These are phyloP conservation scores for Candida caryicola DNA, from an alignment of 805 yeast genomes.

Conservation along the genomic window DNA sequence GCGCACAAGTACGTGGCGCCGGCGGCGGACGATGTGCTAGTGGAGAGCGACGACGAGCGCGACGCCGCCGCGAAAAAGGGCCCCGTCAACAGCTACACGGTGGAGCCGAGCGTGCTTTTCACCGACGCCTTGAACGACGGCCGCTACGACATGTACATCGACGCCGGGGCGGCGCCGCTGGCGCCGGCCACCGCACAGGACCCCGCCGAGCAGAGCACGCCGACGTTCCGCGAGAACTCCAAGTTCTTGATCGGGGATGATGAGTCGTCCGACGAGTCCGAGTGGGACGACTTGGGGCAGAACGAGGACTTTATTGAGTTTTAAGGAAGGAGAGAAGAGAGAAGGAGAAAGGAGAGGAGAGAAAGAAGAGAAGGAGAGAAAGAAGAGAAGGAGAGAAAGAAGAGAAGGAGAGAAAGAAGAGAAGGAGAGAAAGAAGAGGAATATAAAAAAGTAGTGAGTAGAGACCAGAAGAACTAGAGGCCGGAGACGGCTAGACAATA, in stretches of 20 bases:
- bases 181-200: not conserved
- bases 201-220: not conserved
- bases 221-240: constrained; percentile 9
- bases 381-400: not conserved
- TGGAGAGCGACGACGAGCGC: constrained; percentile 15
- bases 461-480: too few species aligned
- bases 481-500: too few species aligned
- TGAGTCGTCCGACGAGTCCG: constrained; percentile 10
- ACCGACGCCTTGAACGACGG: constrained; percentile 14
- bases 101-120: constrained; percentile 27
- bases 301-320: constrained; percentile 24
- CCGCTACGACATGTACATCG: constrained; percentile 25
- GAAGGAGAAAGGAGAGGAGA: too few species aligned
- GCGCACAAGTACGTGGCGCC: constrained; percentile 12
- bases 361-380: too few species aligned
- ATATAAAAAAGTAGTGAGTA: too few species aligned
- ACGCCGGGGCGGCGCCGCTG: constrained; percentile 5
- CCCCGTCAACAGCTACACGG: constrained; percentile 32
- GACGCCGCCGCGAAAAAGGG: constrained; percentile 5
- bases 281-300: constrained; percentile 19
- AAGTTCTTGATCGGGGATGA: constrained; percentile 19
- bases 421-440: not conserved
- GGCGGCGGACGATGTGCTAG: constrained; percentile 16
- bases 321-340: too few species aligned
- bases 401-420: not conserved